These are phyloP conservation scores for Candida silvicultrix DNA, from an alignment of 805 yeast species.

Conservation along the genomic window DNA sequence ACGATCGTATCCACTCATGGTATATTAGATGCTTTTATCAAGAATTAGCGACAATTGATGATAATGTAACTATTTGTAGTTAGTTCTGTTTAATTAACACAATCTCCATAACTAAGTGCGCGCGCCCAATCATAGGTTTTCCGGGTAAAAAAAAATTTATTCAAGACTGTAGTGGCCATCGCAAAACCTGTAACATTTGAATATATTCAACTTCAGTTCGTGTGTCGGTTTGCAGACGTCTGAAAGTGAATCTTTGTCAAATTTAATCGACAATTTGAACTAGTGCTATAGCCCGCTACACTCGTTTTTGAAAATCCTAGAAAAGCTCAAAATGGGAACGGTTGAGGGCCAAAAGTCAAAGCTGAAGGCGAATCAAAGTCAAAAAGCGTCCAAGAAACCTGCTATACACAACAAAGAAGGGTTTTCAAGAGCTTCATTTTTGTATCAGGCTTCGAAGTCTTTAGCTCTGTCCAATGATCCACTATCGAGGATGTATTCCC, in stretches of 20 bases:
- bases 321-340: no score
- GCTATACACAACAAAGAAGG: constrained; percentile 50
- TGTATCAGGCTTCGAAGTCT: constrained; percentile 49
- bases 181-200: no score
- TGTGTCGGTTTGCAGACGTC: no score
- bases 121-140: neutral
- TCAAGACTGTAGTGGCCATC: no score
- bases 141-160: neutral
- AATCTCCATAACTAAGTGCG: neutral
- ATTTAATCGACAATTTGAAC: no score
- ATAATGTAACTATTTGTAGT: no score
- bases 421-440: constrained; percentile 49
- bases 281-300: no score
- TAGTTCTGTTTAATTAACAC: neutral
- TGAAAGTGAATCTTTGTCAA: neutral
- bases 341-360: no score
- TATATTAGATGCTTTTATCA: neutral
- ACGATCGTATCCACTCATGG: constrained; percentile 98
- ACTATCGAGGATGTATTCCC: constrained; percentile 50
- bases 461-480: constrained; percentile 25
- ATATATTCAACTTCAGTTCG: no score
- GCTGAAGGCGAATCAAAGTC: no score
- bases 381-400: constrained; percentile 22
- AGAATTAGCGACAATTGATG: no score
- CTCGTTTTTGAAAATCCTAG: no score